Evolutionary conservation across 352 stramenopile genomes (phyloP), one percentile per base, ranked within the genome.

Genomic region (Phytopythium sindhum): DNA sequence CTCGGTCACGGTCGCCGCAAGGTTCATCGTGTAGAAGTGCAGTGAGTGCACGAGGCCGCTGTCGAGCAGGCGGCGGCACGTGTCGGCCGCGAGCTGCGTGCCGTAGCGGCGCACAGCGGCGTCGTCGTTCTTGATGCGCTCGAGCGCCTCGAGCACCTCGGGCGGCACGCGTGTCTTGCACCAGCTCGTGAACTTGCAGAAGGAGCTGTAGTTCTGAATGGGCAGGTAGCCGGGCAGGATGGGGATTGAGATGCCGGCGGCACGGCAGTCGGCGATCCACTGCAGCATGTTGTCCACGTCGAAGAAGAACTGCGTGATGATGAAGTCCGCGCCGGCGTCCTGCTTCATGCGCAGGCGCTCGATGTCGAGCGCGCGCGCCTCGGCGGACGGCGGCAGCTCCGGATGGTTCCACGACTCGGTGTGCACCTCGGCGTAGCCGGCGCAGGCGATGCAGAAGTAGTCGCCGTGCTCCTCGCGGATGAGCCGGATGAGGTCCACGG

Each of bases 281-380:
- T 88, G 82, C 47, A 96, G 81, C 84, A 99, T 98, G 50, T 98
- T 96, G 67, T 97, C 89, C 31, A 94, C 86, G 72, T 99, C 97
- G 69, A 99, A 99, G 77, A 99, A 99, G 91, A 99, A 99, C 89
- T 99, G 97, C n/a, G 97, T 99, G 73, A 99, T 98, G 73, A 99
- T 98, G 31, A 99, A 97, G 68, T 99, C 96, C 31, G 95, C 96
- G 50, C 98, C 98, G 45, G 97, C 97, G 73, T 99, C 97, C 64
- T 92, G 82, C 67, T 98, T 99, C 35, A 94, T 74, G 77, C 99
- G 99, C 51, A 99, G 86, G 64, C 98, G 98, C 63, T 89, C 81
- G 74, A 99, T 90, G 76, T 99, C 97, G 31, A 91, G 61, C 26
- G 74, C 45, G 12, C 80, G 75, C n/a, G 81, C 78, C 68, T 94